These are phyloP conservation scores for Phytomonas francai DNA, from an alignment of 208 protist species.

Conservation along the genomic window DNA sequence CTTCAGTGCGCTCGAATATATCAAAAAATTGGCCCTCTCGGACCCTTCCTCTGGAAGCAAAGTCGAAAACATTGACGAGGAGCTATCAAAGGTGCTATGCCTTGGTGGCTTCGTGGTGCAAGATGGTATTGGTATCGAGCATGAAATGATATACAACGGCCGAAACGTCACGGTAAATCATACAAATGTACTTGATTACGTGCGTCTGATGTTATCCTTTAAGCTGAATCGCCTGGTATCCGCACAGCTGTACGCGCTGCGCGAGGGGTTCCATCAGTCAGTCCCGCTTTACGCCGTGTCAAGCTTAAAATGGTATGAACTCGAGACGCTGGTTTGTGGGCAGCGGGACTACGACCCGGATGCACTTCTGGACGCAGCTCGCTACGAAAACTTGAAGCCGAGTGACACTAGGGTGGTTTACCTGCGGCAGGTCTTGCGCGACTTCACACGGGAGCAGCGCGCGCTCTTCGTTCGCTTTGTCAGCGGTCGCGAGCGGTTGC, in stretches of 20 bases:
- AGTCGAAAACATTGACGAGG: conserved; percentile 12
- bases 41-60: not conserved
- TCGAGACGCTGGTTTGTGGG: conserved; percentile 89
- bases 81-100: conserved; percentile 41
- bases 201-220: conserved; percentile 35
- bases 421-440: conserved; percentile 68
- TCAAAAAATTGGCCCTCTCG: conserved; percentile 8
- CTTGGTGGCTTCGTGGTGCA: conserved; percentile 62
- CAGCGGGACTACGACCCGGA: conserved; percentile 86
- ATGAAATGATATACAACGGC: conserved; percentile 63
- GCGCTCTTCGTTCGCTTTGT: conserved; percentile 90
- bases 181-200: conserved; percentile 60
- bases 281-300: conserved; percentile 62
- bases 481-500: conserved; percentile 80
- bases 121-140: conserved; percentile 35
- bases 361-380: conserved; percentile 67
- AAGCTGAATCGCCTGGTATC: conserved; percentile 40
- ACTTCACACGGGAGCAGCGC: conserved; percentile 76
- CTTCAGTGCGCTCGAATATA: conserved; percentile 53
- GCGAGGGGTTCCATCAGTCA: conserved; percentile 80
- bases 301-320: conserved; percentile 84
- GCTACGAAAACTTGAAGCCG: conserved; percentile 62
- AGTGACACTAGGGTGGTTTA: conserved; percentile 55
- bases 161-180: conserved; percentile 32
- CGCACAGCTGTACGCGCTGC: conserved; percentile 56